phyloP scores from a whole-genome alignment of 1,139 yeast species.

The Saccharomyces hybrid region DNA sequence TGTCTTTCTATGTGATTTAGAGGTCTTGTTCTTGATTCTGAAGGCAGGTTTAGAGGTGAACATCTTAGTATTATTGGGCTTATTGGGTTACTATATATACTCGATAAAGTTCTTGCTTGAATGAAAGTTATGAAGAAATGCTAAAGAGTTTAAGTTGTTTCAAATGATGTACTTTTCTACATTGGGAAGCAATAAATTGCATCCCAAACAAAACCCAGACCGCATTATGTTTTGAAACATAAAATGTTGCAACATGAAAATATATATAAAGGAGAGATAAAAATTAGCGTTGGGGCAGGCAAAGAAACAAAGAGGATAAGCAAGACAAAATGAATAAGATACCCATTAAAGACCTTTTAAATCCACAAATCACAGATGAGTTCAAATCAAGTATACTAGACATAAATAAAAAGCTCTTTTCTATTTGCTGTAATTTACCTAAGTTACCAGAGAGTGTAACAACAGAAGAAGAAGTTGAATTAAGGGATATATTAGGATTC shows the following conservation, averaged over 20 bases:
- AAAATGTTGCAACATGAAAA: background rate
- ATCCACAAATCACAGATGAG: slow-evolving; percentile 4
- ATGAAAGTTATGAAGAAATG: background rate
- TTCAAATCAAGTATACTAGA: background rate
- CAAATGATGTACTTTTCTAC: background rate
- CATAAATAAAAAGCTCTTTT: slow-evolving; percentile 1
- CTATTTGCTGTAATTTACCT: slow-evolving; percentile 1
- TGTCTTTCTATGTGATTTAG: background rate
- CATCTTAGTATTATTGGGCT: background rate
- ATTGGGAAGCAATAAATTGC: slow-evolving; percentile 1
- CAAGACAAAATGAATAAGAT: slow-evolving; percentile 9
- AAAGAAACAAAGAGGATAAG: background rate
- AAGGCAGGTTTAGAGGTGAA: background rate
- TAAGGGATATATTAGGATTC: slow-evolving; percentile 1
- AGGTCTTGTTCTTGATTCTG: background rate
- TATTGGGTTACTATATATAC: background rate
- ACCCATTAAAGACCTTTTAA: slow-evolving; percentile 9
- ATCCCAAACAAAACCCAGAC: background rate
- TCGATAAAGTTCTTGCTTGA: background rate
- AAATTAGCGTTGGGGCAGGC: background rate
- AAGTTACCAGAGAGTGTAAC: slow-evolving; percentile 1
- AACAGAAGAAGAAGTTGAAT: slow-evolving; percentile 1
- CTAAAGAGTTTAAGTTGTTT: background rate
- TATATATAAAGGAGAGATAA: background rate
- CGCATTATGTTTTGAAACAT: background rate